Base-by-base conservation (phyloP, 2,329 filamentous ascomycete genomes). In the Aspergillus fumigatiaffinis region DNA sequence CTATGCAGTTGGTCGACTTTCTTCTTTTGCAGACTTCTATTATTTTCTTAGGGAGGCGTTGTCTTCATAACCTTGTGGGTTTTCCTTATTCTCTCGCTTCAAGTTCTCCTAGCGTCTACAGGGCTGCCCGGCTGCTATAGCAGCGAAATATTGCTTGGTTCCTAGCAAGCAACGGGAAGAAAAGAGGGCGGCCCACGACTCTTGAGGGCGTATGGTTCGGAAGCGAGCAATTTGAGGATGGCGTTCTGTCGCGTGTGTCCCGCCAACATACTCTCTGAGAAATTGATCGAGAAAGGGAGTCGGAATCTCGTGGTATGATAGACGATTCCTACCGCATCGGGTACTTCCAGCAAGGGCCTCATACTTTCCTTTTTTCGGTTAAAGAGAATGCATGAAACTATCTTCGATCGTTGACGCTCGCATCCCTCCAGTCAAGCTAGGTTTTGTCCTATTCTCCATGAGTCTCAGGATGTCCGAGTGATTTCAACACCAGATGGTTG, bases 11-110 rank as follows among this genome's bases (percentile, higher is more conserved):
- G 69, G 70, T 74, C 68, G 69, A 72, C 63, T 70, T 73, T 72
- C 63, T 73, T 68, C 63, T 71, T 73, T 74, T 74, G 66, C 73
- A 73, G 72, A 74, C 71, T 72, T 74, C 71, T 68, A 63, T 55
- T 60, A 51, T 71, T 73, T 73, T 70, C 71, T 69, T 73, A 75
- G 73, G 73, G 73, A 75, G 73, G 73, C 73, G 73, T 76, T 76
- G 70, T 74, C 68, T 73, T 73, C 69, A 74, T 74, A 68, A 72
- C 68, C 68, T 70, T 68, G 67, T 68, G 71, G 68, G 68, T 66
- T 69, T 72, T 70, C 68, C 61, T 66, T 66, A 21, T 47, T 67
- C 63, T 65, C 58, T 61, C 59, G 62, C 65, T 63, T 64, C 60
- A 60, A 60, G 59, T 57, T 65, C 63, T 62, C 55, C 62, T 66